Percentiles rank a stretch among this genome's conserved stretches.
Evolutionary conservation across 495 filamentous ascomycete genomes (phyloP).

Genomic region (Amphirosellinia nigrospora): DNA sequence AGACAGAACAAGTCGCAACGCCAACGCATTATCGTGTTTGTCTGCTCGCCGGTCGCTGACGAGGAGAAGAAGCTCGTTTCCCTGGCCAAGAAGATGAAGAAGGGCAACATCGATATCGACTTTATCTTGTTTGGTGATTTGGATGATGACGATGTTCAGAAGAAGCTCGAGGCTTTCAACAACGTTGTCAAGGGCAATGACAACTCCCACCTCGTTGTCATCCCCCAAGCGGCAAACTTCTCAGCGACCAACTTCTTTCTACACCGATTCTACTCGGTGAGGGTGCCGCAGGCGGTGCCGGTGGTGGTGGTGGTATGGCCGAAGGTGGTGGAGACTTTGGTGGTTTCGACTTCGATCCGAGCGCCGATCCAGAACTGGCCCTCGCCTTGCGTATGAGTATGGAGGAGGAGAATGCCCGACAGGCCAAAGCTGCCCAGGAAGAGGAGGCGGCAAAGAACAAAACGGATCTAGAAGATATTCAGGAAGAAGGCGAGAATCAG

Average conservation of each 20-base stretch:
- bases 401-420: slow-evolving; percentile 94
- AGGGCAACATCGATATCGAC: slow-evolving; percentile 88
- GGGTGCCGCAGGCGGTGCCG: slow-evolving; percentile 54
- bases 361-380: slow-evolving; percentile 88
- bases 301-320: slow-evolving; percentile 50
- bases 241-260: slow-evolving; percentile 91
- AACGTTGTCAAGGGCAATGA: slow-evolving; percentile 88
- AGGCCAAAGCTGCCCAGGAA: slow-evolving; percentile 82
- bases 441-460: slow-evolving; percentile 71
- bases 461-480: slow-evolving; percentile 77
- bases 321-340: slow-evolving; percentile 64
- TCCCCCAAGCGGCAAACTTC: slow-evolving; percentile 89
- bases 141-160: slow-evolving; percentile 82
- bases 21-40: slow-evolving; percentile 95
- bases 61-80: slow-evolving; percentile 86
- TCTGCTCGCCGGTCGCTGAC: slow-evolving; percentile 88
- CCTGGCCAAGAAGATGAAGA: slow-evolving; percentile 98
- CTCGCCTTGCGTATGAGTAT: slow-evolving; percentile 96
- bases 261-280: slow-evolving; percentile 88
- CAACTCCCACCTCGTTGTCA: slow-evolving; percentile 87
- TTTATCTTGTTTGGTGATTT: slow-evolving; percentile 94
- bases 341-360: slow-evolving; percentile 77
- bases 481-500: slow-evolving; percentile 76
- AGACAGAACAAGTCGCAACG: slow-evolving; percentile 94
- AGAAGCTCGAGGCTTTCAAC: slow-evolving; percentile 90